Conservation (phyloP, 2,329 filamentous ascomycete species). For the Fusarium ramigenum region DNA sequence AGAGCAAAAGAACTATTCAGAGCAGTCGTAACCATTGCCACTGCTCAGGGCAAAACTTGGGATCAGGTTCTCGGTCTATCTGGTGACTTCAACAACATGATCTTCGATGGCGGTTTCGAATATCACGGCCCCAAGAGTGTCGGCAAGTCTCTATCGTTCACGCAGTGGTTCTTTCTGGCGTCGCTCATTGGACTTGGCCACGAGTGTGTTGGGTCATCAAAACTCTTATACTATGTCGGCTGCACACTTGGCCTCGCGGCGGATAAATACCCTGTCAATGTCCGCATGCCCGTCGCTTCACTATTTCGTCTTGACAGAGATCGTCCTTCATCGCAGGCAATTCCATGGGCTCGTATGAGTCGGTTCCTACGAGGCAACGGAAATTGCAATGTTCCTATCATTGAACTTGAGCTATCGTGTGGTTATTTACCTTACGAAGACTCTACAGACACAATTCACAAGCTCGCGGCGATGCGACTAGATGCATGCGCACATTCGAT, state of each 20-base stretch:
- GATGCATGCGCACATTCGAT: background rate
- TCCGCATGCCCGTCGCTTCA: background rate
- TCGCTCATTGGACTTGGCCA: background rate
- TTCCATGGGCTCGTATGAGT: background rate
- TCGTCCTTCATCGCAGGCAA: background rate
- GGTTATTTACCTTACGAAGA: background rate
- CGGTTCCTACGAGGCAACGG: background rate
- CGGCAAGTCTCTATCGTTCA: background rate
- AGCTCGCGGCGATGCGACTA: background rate
- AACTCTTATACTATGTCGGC: background rate
- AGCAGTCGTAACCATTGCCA: accelerated
- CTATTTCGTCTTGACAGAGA: background rate
- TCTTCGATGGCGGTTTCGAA: background rate
- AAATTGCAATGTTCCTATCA: background rate
- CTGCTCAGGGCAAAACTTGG: background rate
- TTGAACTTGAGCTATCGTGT: background rate
- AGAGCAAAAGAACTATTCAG: background rate
- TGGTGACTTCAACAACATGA: background rate
- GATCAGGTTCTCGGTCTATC: background rate
- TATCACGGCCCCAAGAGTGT: background rate
- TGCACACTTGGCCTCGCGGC: background rate
- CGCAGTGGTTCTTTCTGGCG: background rate
- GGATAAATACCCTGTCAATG: background rate
- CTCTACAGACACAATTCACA: background rate
- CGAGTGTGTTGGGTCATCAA: background rate